Base-by-base conservation (phyloP, 73 alveolate species). In the Durusdinium trenchii region DNA sequence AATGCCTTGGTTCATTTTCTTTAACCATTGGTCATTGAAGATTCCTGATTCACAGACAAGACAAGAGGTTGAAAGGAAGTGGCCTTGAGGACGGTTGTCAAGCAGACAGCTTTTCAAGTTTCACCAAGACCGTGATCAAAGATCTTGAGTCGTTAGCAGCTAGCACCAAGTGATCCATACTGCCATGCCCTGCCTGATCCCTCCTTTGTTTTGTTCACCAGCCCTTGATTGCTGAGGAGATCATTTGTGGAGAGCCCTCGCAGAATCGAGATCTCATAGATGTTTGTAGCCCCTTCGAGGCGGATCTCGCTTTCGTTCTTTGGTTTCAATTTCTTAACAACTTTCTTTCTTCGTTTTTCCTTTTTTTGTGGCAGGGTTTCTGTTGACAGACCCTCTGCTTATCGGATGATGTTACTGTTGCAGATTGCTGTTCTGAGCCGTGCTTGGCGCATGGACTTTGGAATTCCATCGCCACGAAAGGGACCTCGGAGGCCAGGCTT, bases 381-480 rank as follows among this genome's bases (percentile, higher is more conserved):
- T 18, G 46, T 12, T 9, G 6, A 45, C 79, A 67, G 79, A 23
- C 26, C 4, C 79, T 67, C 12, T 32, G 26, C 6, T 67, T 67
- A 18, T 45, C 79, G 12, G 2, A 9, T 67, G 79, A 67, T 32
- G n/a, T 45, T 38, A 40, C 38, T 62, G 76, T 36, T n/a, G 94
- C 97, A 91, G 97, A 64, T 91, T 32, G 97, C 97, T 35, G 97
- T 91, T 23, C 97, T 91, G 75, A 91, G 51, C 89, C 97, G 97
- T 36, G 97, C 97, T 46, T 91, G 97, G 97, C 97, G 97, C 42
- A 75, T 91, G 78, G 97, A 91, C 89, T 91, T 91, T n/a, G 97
- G 97, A 14, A 71, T 20, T 71, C 97, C 97, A 32, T 91, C 97
- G 73, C 97, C 97, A 35, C 69, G 97, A 75, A 36, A 76, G 71